phyloP scores from a whole-genome alignment of 2,329 filamentous ascomycete species.

The Microdochium paspali region DNA sequence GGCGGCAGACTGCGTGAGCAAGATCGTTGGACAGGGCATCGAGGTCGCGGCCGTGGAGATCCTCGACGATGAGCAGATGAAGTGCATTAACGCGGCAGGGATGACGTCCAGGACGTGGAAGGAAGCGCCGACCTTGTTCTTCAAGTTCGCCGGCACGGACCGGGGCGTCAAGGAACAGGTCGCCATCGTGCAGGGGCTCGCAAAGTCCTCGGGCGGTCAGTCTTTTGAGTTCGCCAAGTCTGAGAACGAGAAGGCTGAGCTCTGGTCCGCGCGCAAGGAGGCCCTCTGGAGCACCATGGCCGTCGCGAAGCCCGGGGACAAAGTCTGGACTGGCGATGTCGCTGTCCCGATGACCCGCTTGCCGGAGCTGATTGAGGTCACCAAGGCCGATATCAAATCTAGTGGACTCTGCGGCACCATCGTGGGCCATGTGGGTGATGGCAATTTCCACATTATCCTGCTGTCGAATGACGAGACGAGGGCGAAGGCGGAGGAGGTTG shows the following conservation, averaged over 20 bases:
- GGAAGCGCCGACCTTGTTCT: slow-evolving; percentile 59
- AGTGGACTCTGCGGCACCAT: slow-evolving; percentile 53
- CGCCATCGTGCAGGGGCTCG: slow-evolving; percentile 19
- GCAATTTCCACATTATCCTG: slow-evolving; percentile 65
- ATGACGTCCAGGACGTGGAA: slow-evolving; percentile 50
- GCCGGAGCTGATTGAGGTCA: slow-evolving; percentile 69
- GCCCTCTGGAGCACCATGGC: slow-evolving; percentile 75
- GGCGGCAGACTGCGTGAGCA: slow-evolving; percentile 62
- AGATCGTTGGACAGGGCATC: slow-evolving; percentile 62
- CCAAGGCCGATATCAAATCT: slow-evolving; percentile 50
- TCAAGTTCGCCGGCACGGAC: slow-evolving; percentile 60
- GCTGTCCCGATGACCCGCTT: slow-evolving; percentile 71
- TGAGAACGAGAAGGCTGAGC: slow-evolving; percentile 60
- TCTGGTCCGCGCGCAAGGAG: slow-evolving; percentile 80
- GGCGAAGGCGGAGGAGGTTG: slow-evolving; percentile 56
- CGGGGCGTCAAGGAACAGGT: slow-evolving; percentile 72
- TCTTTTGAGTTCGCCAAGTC: slow-evolving; percentile 70
- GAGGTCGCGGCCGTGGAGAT: slow-evolving; percentile 73
- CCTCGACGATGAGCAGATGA: slow-evolving; percentile 71
- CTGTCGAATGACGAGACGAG: slow-evolving; percentile 58
- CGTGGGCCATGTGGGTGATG: slow-evolving; percentile 65
- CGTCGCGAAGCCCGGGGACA: slow-evolving; percentile 53
- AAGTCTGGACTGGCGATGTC: slow-evolving; percentile 80
- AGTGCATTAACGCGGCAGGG: slow-evolving; percentile 42
- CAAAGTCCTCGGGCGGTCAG: slow-evolving; percentile 43